Evolutionary conservation across 2,329 filamentous ascomycete species (phyloP), one percentile per base, ranked within the genome.

Genomic region (Paecilomyces dactylethromorphus): DNA sequence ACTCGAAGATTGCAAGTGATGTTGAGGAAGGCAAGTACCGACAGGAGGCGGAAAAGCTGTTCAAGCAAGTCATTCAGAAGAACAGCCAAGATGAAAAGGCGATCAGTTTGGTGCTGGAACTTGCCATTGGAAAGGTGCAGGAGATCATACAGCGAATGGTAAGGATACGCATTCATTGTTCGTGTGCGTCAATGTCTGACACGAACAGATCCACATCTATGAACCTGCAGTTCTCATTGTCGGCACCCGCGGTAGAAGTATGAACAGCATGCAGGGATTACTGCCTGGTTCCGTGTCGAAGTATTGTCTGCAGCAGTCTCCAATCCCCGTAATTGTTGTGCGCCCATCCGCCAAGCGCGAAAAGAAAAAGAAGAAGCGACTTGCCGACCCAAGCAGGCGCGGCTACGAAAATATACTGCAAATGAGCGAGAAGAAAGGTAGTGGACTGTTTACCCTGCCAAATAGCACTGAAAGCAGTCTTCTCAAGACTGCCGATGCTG

Each of bases 301-400:
- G 71, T 97, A 96, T 76, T 96, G 92, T 68, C 82, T 96, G 12
- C 92, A 97, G 71, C 92, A 96, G 72, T 96, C 90, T 1, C 92
- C 92, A 0, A 90, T 97, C 1, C 92, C 92, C 0, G 92, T 96
- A 7, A 92, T 96, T 31, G 92, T 97, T 32, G 92, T 96, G 10
- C 85, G 92, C 3, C 92, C 92, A 35, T 89, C 88, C 32, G 89
- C 90, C 61, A 95, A 95, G 77, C 88, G 92, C 21, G 85, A 90
- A 69, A 94, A 94, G 76, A 95, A 95, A 78, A 95, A 94, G 76
- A 83, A 84, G 60, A 96, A 96, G 78, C 87, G 92, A 31, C 83
- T 86, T 55, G 86, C 89, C 57, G 91, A 96, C 66, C 87, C 90
- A 5, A 81, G 79, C 15, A 84, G 92, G 33, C 86, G 89, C 64